Conservation (phyloP, 2,329 filamentous ascomycete species). For the Sordariomycetes sp. region DNA sequence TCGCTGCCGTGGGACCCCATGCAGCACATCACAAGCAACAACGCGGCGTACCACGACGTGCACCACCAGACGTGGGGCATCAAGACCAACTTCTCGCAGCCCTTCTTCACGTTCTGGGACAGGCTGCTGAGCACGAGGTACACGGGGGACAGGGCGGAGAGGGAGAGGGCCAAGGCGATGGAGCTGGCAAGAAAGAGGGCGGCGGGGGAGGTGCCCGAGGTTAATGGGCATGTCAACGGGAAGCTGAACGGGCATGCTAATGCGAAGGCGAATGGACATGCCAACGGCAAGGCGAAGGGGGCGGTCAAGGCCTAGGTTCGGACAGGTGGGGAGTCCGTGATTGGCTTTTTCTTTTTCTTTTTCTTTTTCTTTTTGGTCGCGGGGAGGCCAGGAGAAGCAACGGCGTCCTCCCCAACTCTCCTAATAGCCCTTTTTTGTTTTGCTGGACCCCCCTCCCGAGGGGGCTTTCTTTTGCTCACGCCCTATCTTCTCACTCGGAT, state of each 20-base stretch:
- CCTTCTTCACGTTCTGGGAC: conserved; percentile 96
- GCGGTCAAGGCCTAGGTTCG: neutral
- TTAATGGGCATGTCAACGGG: conserved; percentile 9
- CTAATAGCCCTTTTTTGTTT: neutral
- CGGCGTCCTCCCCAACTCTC: neutral
- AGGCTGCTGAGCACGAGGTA: conserved; percentile 69
- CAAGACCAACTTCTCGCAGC: conserved; percentile 86
- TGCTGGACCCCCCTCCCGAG: neutral
- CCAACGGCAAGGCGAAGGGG: neutral
- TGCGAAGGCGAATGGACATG: conserved; percentile 10
- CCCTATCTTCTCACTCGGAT: neutral
- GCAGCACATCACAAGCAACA: conserved; percentile 86
- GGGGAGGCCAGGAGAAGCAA: too few species aligned
- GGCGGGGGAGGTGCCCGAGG: conserved; percentile 20
- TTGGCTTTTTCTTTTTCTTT: too few species aligned
- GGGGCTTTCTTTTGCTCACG: neutral
- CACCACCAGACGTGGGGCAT: conserved; percentile 99
- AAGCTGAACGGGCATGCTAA: conserved; percentile 11
- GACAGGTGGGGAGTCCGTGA: neutral
- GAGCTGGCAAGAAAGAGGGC: neutral
- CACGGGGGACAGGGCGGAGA: conserved; percentile 43
- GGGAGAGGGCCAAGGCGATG: conserved; percentile 12
- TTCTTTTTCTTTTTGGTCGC: too few species aligned
- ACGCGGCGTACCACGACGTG: conserved; percentile 92
- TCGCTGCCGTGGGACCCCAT: conserved; percentile 90